Percentiles rank a stretch among this genome's conserved stretches.
Evolutionary conservation across 768 basidiomycete species (phyloP).

Genomic region (Tulasnella sp.): DNA sequence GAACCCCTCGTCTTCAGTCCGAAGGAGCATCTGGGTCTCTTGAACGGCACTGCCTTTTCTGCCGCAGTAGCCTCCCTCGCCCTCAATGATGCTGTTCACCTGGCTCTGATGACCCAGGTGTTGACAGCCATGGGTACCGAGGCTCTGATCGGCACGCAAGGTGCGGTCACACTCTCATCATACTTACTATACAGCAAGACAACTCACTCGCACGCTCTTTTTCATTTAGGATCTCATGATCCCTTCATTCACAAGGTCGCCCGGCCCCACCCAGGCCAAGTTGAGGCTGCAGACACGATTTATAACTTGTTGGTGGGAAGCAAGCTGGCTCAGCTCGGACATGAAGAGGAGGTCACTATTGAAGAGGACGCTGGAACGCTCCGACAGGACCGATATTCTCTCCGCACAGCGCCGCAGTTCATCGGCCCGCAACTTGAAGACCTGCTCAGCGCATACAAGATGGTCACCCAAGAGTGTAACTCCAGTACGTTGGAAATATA

Average conservation of each 20-base stretch:
- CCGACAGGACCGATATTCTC: conserved; percentile 60
- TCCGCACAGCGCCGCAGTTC: conserved; percentile 72
- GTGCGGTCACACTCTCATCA: conserved; percentile 18
- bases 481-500: conserved; percentile 43
- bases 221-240: conserved; percentile 43
- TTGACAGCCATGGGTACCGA: conserved; percentile 78
- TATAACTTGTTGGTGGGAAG: conserved; percentile 58
- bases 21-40: conserved; percentile 28
- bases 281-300: conserved; percentile 62
- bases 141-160: conserved; percentile 59
- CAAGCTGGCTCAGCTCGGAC: conserved; percentile 45
- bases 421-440: conserved; percentile 80
- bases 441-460: conserved; percentile 49
- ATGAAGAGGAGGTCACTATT: conserved; percentile 64
- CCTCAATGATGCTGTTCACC: conserved; percentile 49
- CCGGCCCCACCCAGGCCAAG: conserved; percentile 78
- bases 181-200: neutral
- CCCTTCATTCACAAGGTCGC: conserved; percentile 64
- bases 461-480: conserved; percentile 66
- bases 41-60: conserved; percentile 77
- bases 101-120: conserved; percentile 38
- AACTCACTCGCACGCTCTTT: neutral
- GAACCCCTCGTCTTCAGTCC: conserved; percentile 37
- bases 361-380: conserved; percentile 61
- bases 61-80: conserved; percentile 68